phyloP scores from a whole-genome alignment of 2,329 filamentous ascomycete species.

The Trichoderma sp. region DNA sequence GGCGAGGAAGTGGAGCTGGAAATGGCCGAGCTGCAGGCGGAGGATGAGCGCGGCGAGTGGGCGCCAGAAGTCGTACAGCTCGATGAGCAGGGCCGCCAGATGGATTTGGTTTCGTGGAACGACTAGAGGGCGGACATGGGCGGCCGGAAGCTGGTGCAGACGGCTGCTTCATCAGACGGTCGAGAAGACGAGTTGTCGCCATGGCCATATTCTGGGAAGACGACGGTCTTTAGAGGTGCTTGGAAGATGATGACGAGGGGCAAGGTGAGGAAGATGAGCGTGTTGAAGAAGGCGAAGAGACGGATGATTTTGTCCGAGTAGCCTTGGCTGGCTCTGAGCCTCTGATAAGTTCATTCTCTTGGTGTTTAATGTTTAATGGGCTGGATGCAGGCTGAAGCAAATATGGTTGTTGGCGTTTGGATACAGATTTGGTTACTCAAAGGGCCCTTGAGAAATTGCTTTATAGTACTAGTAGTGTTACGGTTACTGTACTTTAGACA shows the following conservation, averaged over 20 bases:
- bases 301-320: conserved; percentile 12
- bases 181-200: not conserved
- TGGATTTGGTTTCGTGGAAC: conserved; percentile 54
- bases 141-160: not conserved
- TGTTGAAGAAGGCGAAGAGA: conserved; percentile 2
- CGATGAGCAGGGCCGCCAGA: conserved; percentile 54
- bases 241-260: not conserved
- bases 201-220: not conserved
- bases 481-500: not conserved
- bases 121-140: conserved; percentile 32
- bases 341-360: not conserved
- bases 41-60: conserved; percentile 57
- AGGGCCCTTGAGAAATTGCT: not conserved
- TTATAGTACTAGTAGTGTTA: not conserved
- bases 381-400: not conserved
- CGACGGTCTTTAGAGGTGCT: not conserved
- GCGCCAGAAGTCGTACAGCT: conserved; percentile 55
- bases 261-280: conserved; percentile 6
- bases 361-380: not conserved
- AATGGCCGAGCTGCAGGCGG: conserved; percentile 53
- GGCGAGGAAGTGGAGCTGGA: conserved; percentile 52
- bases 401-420: not conserved
- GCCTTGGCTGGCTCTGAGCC: not conserved
- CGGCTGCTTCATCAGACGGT: not conserved
- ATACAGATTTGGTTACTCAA: not conserved